Evolutionary conservation across 2,329 filamentous ascomycete genomes (phyloP).

Genomic region (Drechslerella coelobrocha): DNA sequence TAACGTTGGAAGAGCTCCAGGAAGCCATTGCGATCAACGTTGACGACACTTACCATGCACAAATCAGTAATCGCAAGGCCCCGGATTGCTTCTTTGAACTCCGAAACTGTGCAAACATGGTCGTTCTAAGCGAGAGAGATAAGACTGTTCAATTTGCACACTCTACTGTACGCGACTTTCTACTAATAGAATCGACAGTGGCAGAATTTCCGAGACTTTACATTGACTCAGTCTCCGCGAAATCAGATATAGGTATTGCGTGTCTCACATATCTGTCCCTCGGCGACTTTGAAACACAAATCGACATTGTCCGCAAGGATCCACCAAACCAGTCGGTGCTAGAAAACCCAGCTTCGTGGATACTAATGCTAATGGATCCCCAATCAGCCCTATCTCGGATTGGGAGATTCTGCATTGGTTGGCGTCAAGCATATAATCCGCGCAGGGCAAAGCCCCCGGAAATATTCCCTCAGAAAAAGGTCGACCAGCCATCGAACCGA

Average conservation of each 20-base stretch:
- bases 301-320: constrained; percentile 8
- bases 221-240: constrained; percentile 1
- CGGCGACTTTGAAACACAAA: constrained; percentile 23
- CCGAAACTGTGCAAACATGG: constrained; percentile 7
- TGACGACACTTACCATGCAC: constrained; percentile 16
- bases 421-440: constrained; percentile 10
- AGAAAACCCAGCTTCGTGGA: constrained; percentile 13
- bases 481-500: not conserved
- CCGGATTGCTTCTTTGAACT: constrained; percentile 3
- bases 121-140: constrained; percentile 8
- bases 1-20: constrained; percentile 25
- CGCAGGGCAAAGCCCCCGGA: not conserved
- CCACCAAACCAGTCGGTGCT: constrained; percentile 11
- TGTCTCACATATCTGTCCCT: constrained; percentile 20
- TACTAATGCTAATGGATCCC: constrained; percentile 7
- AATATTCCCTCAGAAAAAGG: constrained; percentile 7
- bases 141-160: constrained; percentile 39
- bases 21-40: constrained; percentile 36
- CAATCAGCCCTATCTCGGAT: constrained; percentile 4
- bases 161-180: constrained; percentile 41
- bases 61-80: not conserved
- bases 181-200: not conserved
- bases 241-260: constrained; percentile 6
- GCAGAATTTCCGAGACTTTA: constrained; percentile 4
- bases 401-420: constrained; percentile 13